Conservation (phyloP, 305 asterid genomes). For the Ruellia speciosa region DNA sequence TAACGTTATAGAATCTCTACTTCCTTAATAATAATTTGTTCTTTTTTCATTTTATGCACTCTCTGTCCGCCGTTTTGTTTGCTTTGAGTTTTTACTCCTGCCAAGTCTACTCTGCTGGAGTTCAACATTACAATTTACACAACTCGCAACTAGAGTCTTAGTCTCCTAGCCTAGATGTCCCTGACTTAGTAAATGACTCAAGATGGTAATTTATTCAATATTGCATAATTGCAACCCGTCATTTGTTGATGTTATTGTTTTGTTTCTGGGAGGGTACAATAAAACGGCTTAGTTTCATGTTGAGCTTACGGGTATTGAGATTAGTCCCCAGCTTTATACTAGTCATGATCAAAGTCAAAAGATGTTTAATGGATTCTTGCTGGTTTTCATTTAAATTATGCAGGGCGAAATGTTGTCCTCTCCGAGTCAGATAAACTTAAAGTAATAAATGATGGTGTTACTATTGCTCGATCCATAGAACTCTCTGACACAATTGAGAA, state of each 20-base stretch:
- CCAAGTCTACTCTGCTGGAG: not conserved
- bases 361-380: slow-evolving; percentile 6
- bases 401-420: slow-evolving; percentile 85
- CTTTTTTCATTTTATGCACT: not conserved
- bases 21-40: not conserved
- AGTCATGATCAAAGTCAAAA: too few species aligned
- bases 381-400: slow-evolving; percentile 18
- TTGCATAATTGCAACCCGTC: not conserved
- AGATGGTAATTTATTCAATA: not conserved
- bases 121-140: not conserved
- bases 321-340: not conserved
- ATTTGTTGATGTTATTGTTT: not conserved
- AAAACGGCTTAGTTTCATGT: too few species aligned
- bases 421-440: slow-evolving; percentile 51
- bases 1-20: not conserved
- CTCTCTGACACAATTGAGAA: slow-evolving; percentile 81
- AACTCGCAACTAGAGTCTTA: too few species aligned
- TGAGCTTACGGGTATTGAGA: too few species aligned
- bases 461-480: slow-evolving; percentile 79
- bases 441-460: slow-evolving; percentile 85
- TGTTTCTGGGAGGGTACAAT: not conserved
- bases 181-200: not conserved
- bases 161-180: not conserved
- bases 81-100: too few species aligned
- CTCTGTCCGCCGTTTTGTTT: not conserved